Evolutionary conservation across 805 yeast species (phyloP), one percentile per base, ranked within the genome.

Genomic region (Teunomyces atbi): DNA sequence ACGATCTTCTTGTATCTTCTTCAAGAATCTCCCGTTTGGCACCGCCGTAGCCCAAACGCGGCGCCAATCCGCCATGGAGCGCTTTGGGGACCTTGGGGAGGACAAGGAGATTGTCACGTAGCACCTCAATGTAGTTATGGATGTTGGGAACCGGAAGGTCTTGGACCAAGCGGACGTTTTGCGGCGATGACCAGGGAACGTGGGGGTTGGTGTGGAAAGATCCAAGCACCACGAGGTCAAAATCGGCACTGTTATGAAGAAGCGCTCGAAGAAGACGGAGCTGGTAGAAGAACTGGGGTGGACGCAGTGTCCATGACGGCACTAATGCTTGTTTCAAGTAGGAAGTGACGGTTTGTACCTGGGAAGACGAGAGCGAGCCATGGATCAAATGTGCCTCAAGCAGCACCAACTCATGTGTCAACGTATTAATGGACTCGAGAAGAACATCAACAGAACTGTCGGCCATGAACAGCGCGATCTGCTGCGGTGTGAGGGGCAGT

Each of bases 151-250:
- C 33, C 5, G 42, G 33, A n/a, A 18, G n/a, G 5, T 27, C 18
- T 18, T 40, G 23, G 12, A 45, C 42, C 12, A 41, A 21, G 33
- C 34, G 20, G 15, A 29, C 6, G 30, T 56, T 56, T 26, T 34
- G 44, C 3, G 18, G 8, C 2, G 49, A 45, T 3, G 59, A 44
- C 72, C 73, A 68, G 1, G 72, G 69, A 4, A 60, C 56, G 37
- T 59, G 21, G 1, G 69, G 68, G 39, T 67, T 65, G 26, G 48
- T 21, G 44, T 64, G 66, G 16, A 42, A 51, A 1, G 68, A 56
- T 16, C 36, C 39, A 16, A 39, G 36, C 6, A 20, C 43, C 13
- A 42, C 33, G 16, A 48, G 33, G n/a, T 38, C 42, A 15, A 38
- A 27, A 6, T n/a, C 32, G 15, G 26, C 29, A 29, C 19, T n/a